Percentiles rank a stretch among this genome's conserved stretches.
These are phyloP conservation scores for Stemphylium lycopersici DNA, from an alignment of 2,329 filamentous ascomycete species.

Conservation along the genomic window DNA sequence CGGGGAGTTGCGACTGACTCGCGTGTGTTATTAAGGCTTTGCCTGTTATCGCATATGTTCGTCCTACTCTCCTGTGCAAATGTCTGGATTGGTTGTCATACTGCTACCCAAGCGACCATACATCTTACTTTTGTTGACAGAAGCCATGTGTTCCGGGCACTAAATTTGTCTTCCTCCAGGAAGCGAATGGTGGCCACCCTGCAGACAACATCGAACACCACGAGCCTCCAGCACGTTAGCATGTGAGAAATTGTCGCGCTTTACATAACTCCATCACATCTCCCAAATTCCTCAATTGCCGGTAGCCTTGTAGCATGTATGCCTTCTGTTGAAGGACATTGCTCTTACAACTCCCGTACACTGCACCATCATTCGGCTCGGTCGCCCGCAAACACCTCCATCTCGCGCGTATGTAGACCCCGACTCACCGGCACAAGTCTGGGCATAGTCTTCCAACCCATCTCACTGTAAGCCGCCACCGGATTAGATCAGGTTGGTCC, in stretches of 20 bases:
- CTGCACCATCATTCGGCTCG: not conserved
- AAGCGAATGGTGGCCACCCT: not conserved
- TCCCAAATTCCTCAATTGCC: not conserved
- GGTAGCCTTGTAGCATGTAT: too few relatives aligned
- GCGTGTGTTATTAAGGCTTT: not conserved
- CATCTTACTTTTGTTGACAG: not conserved
- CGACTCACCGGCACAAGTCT: not conserved
- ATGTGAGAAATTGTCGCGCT: not conserved
- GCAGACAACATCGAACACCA: too few relatives aligned
- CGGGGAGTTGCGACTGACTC: slow-evolving; percentile 2
- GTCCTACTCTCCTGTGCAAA: not conserved
- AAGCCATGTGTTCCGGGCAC: too few relatives aligned
- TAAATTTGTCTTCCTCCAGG: not conserved
- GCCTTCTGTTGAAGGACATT: not conserved
- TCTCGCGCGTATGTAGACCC: not conserved
- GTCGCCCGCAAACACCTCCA: not conserved
- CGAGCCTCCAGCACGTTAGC: not conserved
- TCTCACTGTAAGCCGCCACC: not conserved
- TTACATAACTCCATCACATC: not conserved
- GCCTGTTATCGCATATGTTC: too few relatives aligned
- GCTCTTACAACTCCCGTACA: not conserved
- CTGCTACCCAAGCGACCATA: not conserved
- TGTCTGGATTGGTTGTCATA: not conserved
- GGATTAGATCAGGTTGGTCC: too few relatives aligned
- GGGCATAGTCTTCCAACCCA: not conserved